Conservation (phyloP, 495 filamentous ascomycete genomes). For the Xylaria longipes region DNA sequence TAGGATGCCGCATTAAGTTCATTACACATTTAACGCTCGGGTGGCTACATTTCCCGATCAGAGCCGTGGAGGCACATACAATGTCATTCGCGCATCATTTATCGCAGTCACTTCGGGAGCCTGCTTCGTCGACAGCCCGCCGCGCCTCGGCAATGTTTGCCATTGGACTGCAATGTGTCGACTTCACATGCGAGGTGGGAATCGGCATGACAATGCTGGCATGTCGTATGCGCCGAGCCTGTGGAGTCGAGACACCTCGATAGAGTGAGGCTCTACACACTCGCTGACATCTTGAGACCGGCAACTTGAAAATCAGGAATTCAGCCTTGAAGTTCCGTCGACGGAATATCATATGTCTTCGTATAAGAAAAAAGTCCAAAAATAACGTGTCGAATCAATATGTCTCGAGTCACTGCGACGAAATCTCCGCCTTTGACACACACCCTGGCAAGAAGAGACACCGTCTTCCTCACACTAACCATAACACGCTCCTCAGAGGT, state of each 20-base stretch:
- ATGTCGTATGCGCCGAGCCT: neutral
- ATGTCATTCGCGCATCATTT: neutral
- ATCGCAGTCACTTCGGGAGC: neutral
- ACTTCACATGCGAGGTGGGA: neutral
- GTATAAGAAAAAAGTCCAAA: neutral
- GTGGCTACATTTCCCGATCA: neutral
- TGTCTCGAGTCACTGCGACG: neutral
- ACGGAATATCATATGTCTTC: neutral
- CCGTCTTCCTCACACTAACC: conserved; percentile 18
- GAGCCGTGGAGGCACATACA: neutral
- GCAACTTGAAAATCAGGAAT: neutral
- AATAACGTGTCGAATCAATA: neutral
- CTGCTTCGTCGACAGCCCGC: neutral
- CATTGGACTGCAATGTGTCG: neutral
- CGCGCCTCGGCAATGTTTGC: neutral
- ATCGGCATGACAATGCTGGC: neutral
- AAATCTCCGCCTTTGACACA: neutral
- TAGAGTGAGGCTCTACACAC: neutral
- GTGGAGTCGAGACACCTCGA: neutral
- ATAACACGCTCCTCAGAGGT: neutral
- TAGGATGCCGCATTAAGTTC: neutral
- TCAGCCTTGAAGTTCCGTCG: neutral
- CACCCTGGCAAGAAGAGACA: neutral
- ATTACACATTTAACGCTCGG: neutral
- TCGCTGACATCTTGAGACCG: neutral